phyloP scores from a whole-genome alignment of 2,329 filamentous ascomycete species.

The Botrytis elliptica region DNA sequence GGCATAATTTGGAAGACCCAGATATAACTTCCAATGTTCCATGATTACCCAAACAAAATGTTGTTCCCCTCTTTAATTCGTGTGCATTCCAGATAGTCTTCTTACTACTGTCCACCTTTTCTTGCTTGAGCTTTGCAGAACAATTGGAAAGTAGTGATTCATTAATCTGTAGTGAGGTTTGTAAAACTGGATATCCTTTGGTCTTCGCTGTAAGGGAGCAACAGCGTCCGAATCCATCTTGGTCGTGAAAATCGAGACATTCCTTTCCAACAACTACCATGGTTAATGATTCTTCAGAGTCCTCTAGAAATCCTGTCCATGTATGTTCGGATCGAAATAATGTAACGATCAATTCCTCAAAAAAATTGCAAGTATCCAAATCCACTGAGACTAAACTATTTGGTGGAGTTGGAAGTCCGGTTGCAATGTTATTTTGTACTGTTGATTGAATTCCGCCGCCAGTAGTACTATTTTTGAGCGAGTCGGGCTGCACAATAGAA shows the following conservation, averaged over 20 bases:
- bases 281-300: constrained; percentile 23
- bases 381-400: neutral
- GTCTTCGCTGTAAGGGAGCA: neutral
- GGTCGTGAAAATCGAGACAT: constrained; percentile 24
- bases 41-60: neutral
- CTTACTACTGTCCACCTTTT: neutral
- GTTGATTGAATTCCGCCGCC: neutral
- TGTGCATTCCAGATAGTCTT: constrained; percentile 6
- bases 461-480: no score
- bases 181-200: neutral
- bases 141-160: constrained; percentile 7
- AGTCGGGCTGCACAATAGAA: neutral
- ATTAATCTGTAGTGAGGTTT: constrained; percentile 12
- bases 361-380: neutral
- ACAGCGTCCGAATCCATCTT: constrained; percentile 16
- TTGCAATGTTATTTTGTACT: neutral
- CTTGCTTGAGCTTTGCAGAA: neutral
- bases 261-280: constrained; percentile 22
- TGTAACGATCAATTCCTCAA: constrained; percentile 15
- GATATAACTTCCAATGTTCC: constrained; percentile 6
- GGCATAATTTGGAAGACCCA: neutral
- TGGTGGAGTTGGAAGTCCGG: neutral
- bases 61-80: neutral
- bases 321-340: constrained; percentile 13
- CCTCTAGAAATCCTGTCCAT: constrained; percentile 24